Evolutionary conservation across 805 yeast species (phyloP).

Genomic region (Starmerella floris): DNA sequence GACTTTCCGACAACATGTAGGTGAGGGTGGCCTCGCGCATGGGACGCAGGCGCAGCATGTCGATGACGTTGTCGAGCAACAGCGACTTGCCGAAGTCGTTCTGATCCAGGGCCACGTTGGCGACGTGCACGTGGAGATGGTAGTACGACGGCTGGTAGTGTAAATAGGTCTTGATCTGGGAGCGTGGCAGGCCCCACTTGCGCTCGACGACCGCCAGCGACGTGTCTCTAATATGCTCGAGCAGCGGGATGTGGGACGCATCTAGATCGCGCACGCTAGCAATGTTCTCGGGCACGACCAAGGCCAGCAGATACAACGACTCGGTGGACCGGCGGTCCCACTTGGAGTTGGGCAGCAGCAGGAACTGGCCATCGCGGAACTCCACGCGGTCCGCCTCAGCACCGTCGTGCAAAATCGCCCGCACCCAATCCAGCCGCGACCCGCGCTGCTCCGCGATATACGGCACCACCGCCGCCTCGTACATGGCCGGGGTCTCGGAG

Average conservation of each 20-base stretch:
- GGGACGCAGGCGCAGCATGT: slow-evolving; percentile 39
- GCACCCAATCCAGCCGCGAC: slow-evolving; percentile 76
- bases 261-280: slow-evolving; percentile 65
- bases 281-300: slow-evolving; percentile 48
- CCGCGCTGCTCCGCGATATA: slow-evolving; percentile 67
- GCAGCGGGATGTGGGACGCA: slow-evolving; percentile 43
- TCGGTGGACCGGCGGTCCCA: slow-evolving; percentile 74
- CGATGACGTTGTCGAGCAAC: slow-evolving; percentile 68
- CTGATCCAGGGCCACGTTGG: slow-evolving; percentile 54
- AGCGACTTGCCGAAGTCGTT: slow-evolving; percentile 74
- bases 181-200: slow-evolving; percentile 37
- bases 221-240: slow-evolving; percentile 35
- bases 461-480: slow-evolving; percentile 49
- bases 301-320: slow-evolving; percentile 62
- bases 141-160: slow-evolving; percentile 94
- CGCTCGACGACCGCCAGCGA: slow-evolving; percentile 38
- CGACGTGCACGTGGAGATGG: slow-evolving; percentile 88
- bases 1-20: slow-evolving; percentile 63
- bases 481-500: slow-evolving; percentile 69
- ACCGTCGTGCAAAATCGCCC: slow-evolving; percentile 65
- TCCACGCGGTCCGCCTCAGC: slow-evolving; percentile 77
- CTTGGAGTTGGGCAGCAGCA: slow-evolving; percentile 80
- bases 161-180: slow-evolving; percentile 60
- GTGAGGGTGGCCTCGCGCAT: slow-evolving; percentile 50
- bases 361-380: slow-evolving; percentile 52